Conservation (phyloP, 2,329 filamentous ascomycete genomes). For the Hypoxylon sp. region DNA sequence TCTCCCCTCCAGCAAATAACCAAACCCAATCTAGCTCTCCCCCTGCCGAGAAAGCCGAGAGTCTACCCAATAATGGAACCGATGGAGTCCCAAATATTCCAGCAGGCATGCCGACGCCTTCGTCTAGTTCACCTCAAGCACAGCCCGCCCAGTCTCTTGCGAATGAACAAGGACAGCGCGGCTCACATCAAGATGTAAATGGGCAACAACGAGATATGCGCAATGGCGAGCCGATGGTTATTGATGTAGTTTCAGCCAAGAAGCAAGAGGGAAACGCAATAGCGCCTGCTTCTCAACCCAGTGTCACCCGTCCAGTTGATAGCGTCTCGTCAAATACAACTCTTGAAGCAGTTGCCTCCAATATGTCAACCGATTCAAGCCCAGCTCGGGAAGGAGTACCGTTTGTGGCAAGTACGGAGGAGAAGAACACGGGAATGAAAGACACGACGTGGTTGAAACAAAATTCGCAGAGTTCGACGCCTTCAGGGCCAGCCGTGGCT, state of each 20-base stretch:
- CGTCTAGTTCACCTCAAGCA: constrained; percentile 9
- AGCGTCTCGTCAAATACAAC: constrained; percentile 72
- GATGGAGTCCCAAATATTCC: constrained; percentile 16
- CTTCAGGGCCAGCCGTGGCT: constrained; percentile 18
- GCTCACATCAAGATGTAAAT: constrained; percentile 9
- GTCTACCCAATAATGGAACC: constrained; percentile 7
- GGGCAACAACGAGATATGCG: constrained; percentile 9
- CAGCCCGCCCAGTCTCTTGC: constrained; percentile 13
- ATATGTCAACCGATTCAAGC: constrained; percentile 79
- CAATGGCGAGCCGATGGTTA: constrained; percentile 31
- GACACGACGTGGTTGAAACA: constrained; percentile 23
- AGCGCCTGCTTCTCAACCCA: constrained; percentile 52
- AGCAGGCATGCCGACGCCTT: neutral
- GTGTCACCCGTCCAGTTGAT: constrained; percentile 57
- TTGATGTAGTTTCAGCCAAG: constrained; percentile 26
- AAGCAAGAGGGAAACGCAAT: constrained; percentile 45
- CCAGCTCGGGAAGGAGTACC: constrained; percentile 75
- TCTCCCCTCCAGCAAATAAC: constrained; percentile 17
- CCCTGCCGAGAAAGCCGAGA: constrained; percentile 5
- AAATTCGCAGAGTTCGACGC: constrained; percentile 44
- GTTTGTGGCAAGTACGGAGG: constrained; percentile 63
- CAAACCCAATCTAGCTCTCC: constrained; percentile 22
- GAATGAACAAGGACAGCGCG: constrained; percentile 20
- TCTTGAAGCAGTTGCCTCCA: constrained; percentile 75
- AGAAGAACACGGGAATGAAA: constrained; percentile 50